phyloP scores from a whole-genome alignment of 2,329 filamentous ascomycete genomes.

The Tolypocladium pustulatum region DNA sequence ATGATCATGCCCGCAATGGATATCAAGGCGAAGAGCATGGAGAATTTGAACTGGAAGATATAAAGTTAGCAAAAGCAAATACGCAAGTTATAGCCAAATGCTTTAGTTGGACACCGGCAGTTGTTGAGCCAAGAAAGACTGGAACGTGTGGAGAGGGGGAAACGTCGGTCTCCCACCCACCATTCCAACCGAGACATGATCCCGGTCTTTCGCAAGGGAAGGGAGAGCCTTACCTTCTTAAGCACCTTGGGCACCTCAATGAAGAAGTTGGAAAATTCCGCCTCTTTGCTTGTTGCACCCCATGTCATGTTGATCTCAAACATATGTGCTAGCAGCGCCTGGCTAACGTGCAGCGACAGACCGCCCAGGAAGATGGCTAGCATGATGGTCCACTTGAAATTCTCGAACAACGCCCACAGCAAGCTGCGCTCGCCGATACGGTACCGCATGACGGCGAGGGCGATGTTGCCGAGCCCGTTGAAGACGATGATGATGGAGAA shows the following conservation, averaged over 20 bases:
- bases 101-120: background rate
- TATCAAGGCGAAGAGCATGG: slow-evolving; percentile 49
- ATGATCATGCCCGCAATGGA: slow-evolving; percentile 54
- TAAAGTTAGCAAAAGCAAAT: slow-evolving; percentile 9
- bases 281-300: slow-evolving; percentile 78
- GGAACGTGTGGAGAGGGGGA: background rate
- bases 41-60: slow-evolving; percentile 57
- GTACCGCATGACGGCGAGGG: slow-evolving; percentile 64
- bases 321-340: slow-evolving; percentile 73
- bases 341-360: slow-evolving; percentile 68
- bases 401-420: slow-evolving; percentile 45
- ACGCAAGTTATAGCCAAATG: slow-evolving; percentile 3
- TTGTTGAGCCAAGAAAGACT: background rate
- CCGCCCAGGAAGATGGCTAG: slow-evolving; percentile 76
- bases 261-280: slow-evolving; percentile 73
- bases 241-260: slow-evolving; percentile 72
- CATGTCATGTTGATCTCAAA: slow-evolving; percentile 79
- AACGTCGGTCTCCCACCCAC: background rate
- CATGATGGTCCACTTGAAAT: slow-evolving; percentile 65
- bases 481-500: slow-evolving; percentile 73
- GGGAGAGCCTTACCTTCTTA: slow-evolving; percentile 52
- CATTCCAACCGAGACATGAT: background rate
- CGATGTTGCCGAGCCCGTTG: slow-evolving; percentile 62
- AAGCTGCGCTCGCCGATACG: slow-evolving; percentile 55
- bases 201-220: background rate